Base-by-base conservation (phyloP, 73 alveolate genomes). In the Paramecium primaurelia region DNA sequence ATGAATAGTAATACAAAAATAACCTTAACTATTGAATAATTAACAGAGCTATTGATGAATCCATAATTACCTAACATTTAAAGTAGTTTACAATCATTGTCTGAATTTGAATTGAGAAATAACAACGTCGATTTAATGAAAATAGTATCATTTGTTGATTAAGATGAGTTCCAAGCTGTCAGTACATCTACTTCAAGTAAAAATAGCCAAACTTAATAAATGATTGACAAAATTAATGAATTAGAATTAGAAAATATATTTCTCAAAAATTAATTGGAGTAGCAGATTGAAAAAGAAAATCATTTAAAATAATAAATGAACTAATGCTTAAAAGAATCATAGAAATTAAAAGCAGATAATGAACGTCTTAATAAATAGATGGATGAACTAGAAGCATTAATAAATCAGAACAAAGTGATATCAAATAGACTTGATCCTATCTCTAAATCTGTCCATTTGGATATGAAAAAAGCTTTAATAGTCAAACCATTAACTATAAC, bases 101-200 rank as follows among this genome's bases (percentile, higher is more conserved):
- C 84, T 28, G 84, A 64, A 32, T 64, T 64, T 64, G 84, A 64
- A 64, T 25, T 32, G 12, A 64, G 84, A 64, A 64, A 64, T 28
- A 64, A 64, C 51, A 64, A 64, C 28, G 51, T 34, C 8, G 84
- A 64, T 28, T 34, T 64, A 64, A 64, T 64, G 84, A 64, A 64
- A 64, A 64, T 64, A 32, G 84, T 64, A 32, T 64, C 84, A 32
- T 64, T 64, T 64, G 84, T 64, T 28, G 84, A 64, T 64, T 64
- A 64, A 9, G 84, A 64, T 64, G 84, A 64, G 84, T 64, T 64
- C 84, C 84, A 64, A 34, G 84, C 84, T 12, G 9, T 34, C 6
- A 64, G 84, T 32, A 64, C 84, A 34, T 64, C 84, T 28, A 32
- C 30, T 12, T 64, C 84, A 12, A 64, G 84, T 14, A 64, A 64